These are phyloP conservation scores for Litsea cubeba DNA, from an alignment of 164 flowering plant genomes.

Conservation along the genomic window DNA sequence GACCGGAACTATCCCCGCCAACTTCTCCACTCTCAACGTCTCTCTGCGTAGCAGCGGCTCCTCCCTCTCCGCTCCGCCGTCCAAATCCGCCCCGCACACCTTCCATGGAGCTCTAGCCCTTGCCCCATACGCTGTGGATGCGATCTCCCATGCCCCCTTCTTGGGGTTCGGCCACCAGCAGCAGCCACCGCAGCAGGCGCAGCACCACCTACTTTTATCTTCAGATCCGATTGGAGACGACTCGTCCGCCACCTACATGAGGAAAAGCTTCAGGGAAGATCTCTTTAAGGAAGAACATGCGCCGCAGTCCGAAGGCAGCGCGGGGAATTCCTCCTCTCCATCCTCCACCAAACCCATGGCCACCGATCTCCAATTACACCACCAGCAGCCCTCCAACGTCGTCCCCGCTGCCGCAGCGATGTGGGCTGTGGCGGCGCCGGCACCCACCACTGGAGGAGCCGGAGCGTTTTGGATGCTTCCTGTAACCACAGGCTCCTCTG, in stretches of 20 bases:
- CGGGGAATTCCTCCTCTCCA: slow-evolving; percentile 18
- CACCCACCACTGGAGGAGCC: slow-evolving; percentile 35
- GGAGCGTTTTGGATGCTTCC: slow-evolving; percentile 75
- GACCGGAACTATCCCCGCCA: slow-evolving; percentile 84
- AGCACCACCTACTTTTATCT: slow-evolving; percentile 24
- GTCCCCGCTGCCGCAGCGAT: slow-evolving; percentile 52
- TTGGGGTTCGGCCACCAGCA: slow-evolving; percentile 45
- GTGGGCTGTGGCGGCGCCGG: slow-evolving; percentile 67
- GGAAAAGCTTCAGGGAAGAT: slow-evolving; percentile 70
- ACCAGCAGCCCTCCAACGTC: slow-evolving; percentile 22
- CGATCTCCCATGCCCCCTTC: slow-evolving; percentile 32
- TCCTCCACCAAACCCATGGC: slow-evolving; percentile 13
- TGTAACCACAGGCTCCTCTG: slow-evolving; percentile 25
- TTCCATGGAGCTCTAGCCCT: slow-evolving; percentile 49
- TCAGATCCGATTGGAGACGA: slow-evolving; percentile 42
- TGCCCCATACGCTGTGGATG: slow-evolving; percentile 21
- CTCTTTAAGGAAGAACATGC: slow-evolving; percentile 60
- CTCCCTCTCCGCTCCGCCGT: slow-evolving; percentile 49
- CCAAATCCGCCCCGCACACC: slow-evolving; percentile 55
- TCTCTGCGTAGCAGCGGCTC: slow-evolving; percentile 63
- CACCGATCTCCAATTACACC: slow-evolving; percentile 7
- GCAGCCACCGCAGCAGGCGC: slow-evolving; percentile 28
- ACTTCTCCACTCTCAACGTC: slow-evolving; percentile 62
- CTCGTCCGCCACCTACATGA: slow-evolving; percentile 33
- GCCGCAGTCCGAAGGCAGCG: slow-evolving; percentile 10